Percentiles rank a stretch among this genome's conserved stretches.
phyloP scores from a whole-genome alignment of 2,329 filamentous ascomycete species.

The Cladorrhinum sp. region DNA sequence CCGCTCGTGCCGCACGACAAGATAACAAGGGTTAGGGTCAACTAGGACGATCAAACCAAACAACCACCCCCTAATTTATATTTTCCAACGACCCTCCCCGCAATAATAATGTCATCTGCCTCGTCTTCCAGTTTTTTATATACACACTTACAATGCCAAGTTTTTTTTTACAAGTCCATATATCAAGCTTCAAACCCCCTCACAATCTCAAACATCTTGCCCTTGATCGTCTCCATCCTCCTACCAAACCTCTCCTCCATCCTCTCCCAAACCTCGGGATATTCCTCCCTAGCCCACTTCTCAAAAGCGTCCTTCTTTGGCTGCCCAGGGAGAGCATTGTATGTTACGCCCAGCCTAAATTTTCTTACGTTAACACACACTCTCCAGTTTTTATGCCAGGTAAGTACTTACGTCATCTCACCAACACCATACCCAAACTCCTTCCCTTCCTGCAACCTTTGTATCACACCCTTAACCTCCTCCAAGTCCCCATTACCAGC shows the following conservation, averaged over 20 bases:
- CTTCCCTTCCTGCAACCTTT: conserved; percentile 63
- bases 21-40: background rate
- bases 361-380: background rate
- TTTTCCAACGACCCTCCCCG: too few relatives aligned
- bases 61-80: too few relatives aligned
- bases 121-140: background rate
- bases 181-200: conserved; percentile 48
- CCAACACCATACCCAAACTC: conserved; percentile 69
- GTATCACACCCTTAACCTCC: conserved; percentile 63
- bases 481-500: conserved; percentile 70
- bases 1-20: conserved; percentile 7
- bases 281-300: conserved; percentile 67
- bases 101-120: background rate
- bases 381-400: background rate
- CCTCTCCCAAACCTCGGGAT: conserved; percentile 66
- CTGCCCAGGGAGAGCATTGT: conserved; percentile 67
- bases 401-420: conserved; percentile 63
- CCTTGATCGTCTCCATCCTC: conserved; percentile 42
- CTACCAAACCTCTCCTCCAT: conserved; percentile 48
- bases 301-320: conserved; percentile 68
- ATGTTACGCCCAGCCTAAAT: conserved; percentile 67
- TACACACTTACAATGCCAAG: background rate
- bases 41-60: background rate
- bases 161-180: too few relatives aligned
- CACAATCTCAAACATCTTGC: conserved; percentile 48